These are phyloP conservation scores for Hypoxylon sp. DNA, from an alignment of 2,329 filamentous ascomycete genomes.

Conservation along the genomic window DNA sequence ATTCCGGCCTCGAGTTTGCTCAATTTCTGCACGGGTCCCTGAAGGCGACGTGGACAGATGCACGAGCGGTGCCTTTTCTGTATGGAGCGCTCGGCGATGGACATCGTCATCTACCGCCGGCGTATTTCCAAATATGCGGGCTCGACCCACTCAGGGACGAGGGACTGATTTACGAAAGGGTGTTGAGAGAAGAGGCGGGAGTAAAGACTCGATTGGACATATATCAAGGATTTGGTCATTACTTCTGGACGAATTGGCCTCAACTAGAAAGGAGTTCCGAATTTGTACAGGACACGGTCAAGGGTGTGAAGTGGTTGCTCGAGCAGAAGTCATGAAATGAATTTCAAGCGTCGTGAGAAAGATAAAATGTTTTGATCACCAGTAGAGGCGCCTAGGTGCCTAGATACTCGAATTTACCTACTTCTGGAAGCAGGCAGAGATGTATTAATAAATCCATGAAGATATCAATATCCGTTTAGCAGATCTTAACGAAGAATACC, in stretches of 20 bases:
- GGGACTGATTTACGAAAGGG: slow-evolving; percentile 65
- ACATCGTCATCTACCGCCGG: slow-evolving; percentile 58
- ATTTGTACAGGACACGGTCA: slow-evolving; percentile 51
- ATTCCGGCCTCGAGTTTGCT: slow-evolving; percentile 13
- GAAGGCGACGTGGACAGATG: slow-evolving; percentile 31
- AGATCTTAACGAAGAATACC: background rate
- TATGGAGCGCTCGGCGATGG: slow-evolving; percentile 39
- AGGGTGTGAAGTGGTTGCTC: slow-evolving; percentile 49
- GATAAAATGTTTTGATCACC: background rate
- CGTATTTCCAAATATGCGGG: slow-evolving; percentile 67
- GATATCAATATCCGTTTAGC: too few relatives aligned
- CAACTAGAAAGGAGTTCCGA: slow-evolving; percentile 43
- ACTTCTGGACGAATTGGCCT: slow-evolving; percentile 52
- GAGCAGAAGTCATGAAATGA: slow-evolving; percentile 37
- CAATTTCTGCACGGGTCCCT: slow-evolving; percentile 17
- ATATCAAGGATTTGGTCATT: slow-evolving; percentile 49
- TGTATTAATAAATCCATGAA: background rate
- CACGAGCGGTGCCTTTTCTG: slow-evolving; percentile 44
- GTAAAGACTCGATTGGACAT: slow-evolving; percentile 61
- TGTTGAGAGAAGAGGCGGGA: slow-evolving; percentile 59
- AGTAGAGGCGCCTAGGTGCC: too few relatives aligned
- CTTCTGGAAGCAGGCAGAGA: too few relatives aligned
- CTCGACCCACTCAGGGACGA: slow-evolving; percentile 68
- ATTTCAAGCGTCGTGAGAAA: background rate
- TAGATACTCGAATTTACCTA: too few relatives aligned